Conservation (phyloP, 2,329 filamentous ascomycete genomes). For the Phyllosticta ampelicida region DNA sequence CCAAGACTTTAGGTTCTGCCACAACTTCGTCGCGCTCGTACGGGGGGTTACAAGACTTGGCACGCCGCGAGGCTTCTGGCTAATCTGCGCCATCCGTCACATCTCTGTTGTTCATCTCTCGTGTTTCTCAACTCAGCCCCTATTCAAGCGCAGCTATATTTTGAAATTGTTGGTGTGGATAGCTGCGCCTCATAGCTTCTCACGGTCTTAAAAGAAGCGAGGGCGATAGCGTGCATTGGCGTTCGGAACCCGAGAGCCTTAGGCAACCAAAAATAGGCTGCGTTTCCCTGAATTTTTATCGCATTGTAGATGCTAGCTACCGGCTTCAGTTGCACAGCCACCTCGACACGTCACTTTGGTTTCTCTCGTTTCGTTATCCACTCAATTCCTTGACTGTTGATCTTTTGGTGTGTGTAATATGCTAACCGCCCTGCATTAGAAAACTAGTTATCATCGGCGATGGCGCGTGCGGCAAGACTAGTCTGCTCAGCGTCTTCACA, state of each 20-base stretch:
- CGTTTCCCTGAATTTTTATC: constrained; percentile 9
- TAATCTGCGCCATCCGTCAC: background rate
- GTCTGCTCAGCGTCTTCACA: constrained; percentile 93
- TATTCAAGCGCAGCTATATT: background rate
- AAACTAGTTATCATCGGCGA: constrained; percentile 96
- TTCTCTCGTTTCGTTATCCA: background rate
- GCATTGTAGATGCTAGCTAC: constrained; percentile 2
- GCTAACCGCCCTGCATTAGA: constrained; percentile 38
- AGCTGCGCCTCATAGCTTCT: constrained; percentile 8
- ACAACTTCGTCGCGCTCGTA: background rate
- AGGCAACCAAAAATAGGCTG: constrained; percentile 11
- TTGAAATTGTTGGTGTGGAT: background rate
- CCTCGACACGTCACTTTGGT: constrained; percentile 1
- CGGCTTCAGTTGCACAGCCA: background rate
- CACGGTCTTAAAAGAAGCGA: constrained; percentile 14
- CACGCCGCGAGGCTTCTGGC: background rate
- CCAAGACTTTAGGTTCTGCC: background rate
- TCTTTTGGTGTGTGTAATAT: constrained; percentile 4
- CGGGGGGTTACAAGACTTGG: background rate
- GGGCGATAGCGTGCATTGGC: constrained; percentile 29
- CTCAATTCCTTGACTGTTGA: background rate
- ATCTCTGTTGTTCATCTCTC: background rate
- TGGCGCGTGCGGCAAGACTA: constrained; percentile 96
- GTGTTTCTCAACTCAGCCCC: background rate
- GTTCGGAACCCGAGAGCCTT: constrained; percentile 23